Base-by-base conservation (phyloP, 2,329 filamentous ascomycete species). In the Scolecobasidium constrictum region DNA sequence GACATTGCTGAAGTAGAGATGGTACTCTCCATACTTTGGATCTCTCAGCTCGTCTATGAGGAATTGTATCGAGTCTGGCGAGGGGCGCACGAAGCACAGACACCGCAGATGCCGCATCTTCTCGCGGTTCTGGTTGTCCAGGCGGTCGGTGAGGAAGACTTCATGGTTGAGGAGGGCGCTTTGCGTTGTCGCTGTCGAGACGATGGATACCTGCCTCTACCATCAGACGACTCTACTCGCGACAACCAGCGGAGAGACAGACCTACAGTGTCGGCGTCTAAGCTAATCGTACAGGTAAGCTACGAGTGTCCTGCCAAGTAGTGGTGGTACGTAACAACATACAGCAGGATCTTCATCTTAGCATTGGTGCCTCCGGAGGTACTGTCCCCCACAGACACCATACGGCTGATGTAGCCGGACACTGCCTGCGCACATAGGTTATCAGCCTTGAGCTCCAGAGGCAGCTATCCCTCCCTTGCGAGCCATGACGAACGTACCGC, bases 51-150 rank as follows among this genome's bases (percentile, higher is more conserved):
- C 92, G 56, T 98, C 92, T 52, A 98, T 90, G 42, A 98, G 75
- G 48, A 84, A 77, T 58, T 98, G 88, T 56, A 96, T 87, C 4
- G 90, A 93, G 52, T 93, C 86, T 11, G 90, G 75, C 0, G 90
- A 94, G 5, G 92, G 92, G 33, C 93, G 81, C 38, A 98, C 76
- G 52, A 98, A 90, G 59, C 87, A 95, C 20, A 96, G 68, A 61
- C 92, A 98, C 41, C 87, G 80, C 41, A 98, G 72, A 67, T 98
- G 92, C 48, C 92, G 83, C 92, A 98, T 96, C 72, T 94, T 95
- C 67, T 98, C 93, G 38, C 92, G 78, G 49, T 80, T 79, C 46
- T 76, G 69, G 53, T 95, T 96, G 59, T 96, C 92, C 45, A 98
- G 69, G 46, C 92, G 86, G 63, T 98, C 92, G 56, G 93, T 95